Conservation (phyloP, 352 stramenopile genomes). For the Phytophthora pluvialis region DNA sequence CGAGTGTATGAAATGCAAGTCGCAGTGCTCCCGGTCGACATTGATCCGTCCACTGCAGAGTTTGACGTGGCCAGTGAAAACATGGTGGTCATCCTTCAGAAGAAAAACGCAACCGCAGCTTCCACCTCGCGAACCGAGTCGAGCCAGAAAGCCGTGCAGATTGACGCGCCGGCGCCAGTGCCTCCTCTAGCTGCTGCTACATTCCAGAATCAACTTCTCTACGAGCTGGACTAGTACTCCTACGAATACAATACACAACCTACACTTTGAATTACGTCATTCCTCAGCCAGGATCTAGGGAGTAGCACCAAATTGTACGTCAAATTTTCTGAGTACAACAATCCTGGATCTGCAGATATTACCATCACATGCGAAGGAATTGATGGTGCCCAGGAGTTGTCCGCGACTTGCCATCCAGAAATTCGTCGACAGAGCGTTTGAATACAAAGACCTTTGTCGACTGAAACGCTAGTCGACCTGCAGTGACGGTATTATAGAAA, state of each 20-base stretch:
- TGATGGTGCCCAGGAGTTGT: too few species aligned
- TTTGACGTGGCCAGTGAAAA: slow-evolving; percentile 75
- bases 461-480: too few species aligned
- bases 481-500: too few species aligned
- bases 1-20: slow-evolving; percentile 44
- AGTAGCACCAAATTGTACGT: neutral
- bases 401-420: neutral
- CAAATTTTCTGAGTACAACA: neutral
- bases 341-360: too few species aligned
- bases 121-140: neutral
- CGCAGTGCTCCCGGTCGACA: slow-evolving; percentile 32
- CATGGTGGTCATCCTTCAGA: slow-evolving; percentile 71
- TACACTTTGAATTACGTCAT: neutral
- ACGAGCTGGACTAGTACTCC: slow-evolving; percentile 58
- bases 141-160: neutral
- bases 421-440: neutral
- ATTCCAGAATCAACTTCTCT: slow-evolving; percentile 80
- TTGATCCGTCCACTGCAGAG: slow-evolving; percentile 42
- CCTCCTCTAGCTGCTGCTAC: slow-evolving; percentile 36
- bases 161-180: slow-evolving; percentile 6
- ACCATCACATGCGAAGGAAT: neutral
- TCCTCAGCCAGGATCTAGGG: neutral
- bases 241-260: slow-evolving; percentile 4
- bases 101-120: slow-evolving; percentile 15
- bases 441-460: too few species aligned